Base-by-base conservation (phyloP, 2,329 filamentous ascomycete genomes). In the Pseudocercospora fijiensis region DNA sequence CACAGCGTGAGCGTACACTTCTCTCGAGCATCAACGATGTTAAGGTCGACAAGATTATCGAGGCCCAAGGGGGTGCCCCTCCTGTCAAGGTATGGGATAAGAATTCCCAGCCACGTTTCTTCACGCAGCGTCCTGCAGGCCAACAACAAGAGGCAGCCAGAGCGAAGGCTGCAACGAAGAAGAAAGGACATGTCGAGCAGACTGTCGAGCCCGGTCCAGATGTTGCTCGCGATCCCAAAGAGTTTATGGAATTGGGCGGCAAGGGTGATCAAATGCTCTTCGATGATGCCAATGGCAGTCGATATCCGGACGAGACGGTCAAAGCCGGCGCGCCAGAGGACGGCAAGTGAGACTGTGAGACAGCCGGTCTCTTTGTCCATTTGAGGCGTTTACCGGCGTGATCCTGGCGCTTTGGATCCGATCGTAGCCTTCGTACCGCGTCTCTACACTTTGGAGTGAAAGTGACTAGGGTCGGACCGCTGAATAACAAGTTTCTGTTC, bases 231-330 rank as follows among this genome's bases (percentile, higher is more conserved):
- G 84, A 86, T 30, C 84, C 91, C 0, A 81, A 84, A 4, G 92
- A 95, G 71, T 98, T 97, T 70, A 88, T 92, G 76, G 85, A 88
- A 66, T 84, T 96, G 81, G 94, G 94, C 43, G 92, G 92, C 16
- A 91, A 90, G 72, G 94, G 92, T 4, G 94, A 98, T 72, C 87
- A 92, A 76, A 81, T 84, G 49, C 82, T 97, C 13, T 97, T 88
- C 74, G 86, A 84, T 9, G 81, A 91, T 57, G 88, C 91, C 33
- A 63, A 57, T 28, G 64, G 63, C 28, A 72, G 71, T 57, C 62
- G 69, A 4, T 76, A 76, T 62, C 72, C 72, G 4, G 72, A 72
- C 43, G 65, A 66, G 58, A 71, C 67, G 8, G 69, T 72, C 30
- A 62, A 60, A 51, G 67, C 67, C 16, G 64, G 64, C 11, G 64